These are phyloP conservation scores for Arabidopsis suecica DNA, from an alignment of 345 rosid genomes.

Conservation along the genomic window DNA sequence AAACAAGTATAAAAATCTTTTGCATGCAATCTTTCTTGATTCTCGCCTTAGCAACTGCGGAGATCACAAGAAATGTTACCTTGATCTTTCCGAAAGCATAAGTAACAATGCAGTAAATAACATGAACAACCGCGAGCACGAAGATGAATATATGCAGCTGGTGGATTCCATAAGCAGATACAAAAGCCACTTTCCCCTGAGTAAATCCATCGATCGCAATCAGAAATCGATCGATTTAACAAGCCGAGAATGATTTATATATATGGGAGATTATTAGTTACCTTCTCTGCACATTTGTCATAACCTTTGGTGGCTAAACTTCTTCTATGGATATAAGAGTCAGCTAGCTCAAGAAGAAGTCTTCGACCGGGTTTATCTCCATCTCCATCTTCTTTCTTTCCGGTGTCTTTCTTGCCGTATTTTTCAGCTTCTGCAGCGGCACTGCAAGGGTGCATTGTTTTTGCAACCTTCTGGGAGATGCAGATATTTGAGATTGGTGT, in stretches of 20 bases:
- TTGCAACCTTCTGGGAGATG: constrained; percentile 54
- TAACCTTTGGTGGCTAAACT: constrained; percentile 53
- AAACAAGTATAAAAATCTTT: constrained; percentile 4
- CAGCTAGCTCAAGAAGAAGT: constrained; percentile 54
- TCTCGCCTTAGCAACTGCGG: not conserved
- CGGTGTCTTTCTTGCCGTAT: constrained; percentile 7
- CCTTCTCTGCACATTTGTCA: constrained; percentile 61
- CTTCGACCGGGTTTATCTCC: constrained; percentile 33
- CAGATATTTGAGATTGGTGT: constrained; percentile 67
- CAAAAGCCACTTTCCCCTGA: constrained; percentile 87
- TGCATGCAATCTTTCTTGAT: constrained; percentile 14
- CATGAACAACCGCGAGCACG: constrained; percentile 78
- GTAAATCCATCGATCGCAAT: not conserved
- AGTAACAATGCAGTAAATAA: constrained; percentile 77
- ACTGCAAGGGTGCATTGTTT: constrained; percentile 74
- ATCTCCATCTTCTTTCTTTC: not conserved
- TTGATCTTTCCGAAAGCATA: constrained; percentile 80
- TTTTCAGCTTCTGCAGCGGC: not conserved
- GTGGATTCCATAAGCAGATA: constrained; percentile 84
- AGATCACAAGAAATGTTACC: constrained; percentile 50
- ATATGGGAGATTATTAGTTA: constrained; percentile 20
- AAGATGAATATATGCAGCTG: constrained; percentile 96
- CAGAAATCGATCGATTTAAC: not conserved
- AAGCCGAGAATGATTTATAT: not conserved
- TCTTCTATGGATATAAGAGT: constrained; percentile 52